These are phyloP conservation scores for Acacia melanoxylon DNA, from an alignment of 306 rosid species.

Conservation along the genomic window DNA sequence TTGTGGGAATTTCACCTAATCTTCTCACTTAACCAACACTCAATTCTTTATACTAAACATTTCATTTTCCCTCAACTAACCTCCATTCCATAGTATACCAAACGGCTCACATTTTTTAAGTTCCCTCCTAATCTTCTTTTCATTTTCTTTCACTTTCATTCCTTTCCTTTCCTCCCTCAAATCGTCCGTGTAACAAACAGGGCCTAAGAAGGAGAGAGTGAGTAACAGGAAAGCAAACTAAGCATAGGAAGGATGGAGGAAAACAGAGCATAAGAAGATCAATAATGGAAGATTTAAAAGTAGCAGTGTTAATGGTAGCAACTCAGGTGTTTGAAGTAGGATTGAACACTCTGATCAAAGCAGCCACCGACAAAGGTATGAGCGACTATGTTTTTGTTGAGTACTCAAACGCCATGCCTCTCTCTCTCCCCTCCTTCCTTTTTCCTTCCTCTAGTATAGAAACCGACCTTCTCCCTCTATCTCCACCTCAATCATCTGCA, in stretches of 20 bases:
- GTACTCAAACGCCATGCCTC: constrained; percentile 41
- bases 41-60: no score
- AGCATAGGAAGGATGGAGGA: no score
- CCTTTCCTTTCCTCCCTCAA: no score
- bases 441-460: constrained; percentile 43
- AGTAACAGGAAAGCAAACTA: neutral
- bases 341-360: constrained; percentile 34
- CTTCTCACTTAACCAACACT: no score
- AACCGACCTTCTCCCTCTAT: constrained; percentile 31
- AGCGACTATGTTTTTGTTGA: constrained; percentile 36
- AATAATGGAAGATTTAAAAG: neutral
- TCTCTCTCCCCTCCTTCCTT: constrained; percentile 36
- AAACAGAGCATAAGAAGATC: neutral
- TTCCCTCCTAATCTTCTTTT: no score
- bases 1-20: no score
- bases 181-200: no score
- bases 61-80: no score
- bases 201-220: no score
- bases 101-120: no score
- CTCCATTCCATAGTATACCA: no score
- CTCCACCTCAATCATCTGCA: constrained; percentile 13
- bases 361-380: constrained; percentile 40
- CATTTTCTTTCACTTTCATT: no score
- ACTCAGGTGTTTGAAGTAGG: constrained; percentile 36
- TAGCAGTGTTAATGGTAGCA: constrained; percentile 39